Base-by-base conservation (phyloP, 352 stramenopile species). In the Pythium brassicae region DNA sequence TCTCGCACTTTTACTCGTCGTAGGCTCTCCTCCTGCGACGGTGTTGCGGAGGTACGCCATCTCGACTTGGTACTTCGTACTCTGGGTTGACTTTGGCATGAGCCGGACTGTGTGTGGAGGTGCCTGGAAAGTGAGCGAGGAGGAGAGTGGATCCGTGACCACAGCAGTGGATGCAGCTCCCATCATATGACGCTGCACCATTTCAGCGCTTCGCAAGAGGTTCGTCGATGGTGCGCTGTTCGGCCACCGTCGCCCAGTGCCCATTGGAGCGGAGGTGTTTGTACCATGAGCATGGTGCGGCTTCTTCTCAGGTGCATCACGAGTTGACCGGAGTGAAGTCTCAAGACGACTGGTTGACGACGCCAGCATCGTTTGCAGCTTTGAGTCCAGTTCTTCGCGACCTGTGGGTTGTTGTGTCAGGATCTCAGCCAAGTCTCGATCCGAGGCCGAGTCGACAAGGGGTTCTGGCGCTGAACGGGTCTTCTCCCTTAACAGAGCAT, bases 41-140 rank as follows among this genome's bases (percentile, higher is more conserved):
- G 63, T 57, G 40, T 70, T 81, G 27, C 68, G 65, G 54, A 83
- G 62, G 49, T 74, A 75, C 59, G 81, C 70, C 65, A 80, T 71
- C 52, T 87, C 76, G 35, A 87, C 72, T 44, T 83, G 56, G 42
- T 66, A 59, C 44, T 66, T 59, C 3, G 15, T 25, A 25, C 47
- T 52, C 20, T 50, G 27, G 15, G 53, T 61, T 4, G 56, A 4
- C n/a, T 50, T 61, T 12, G 46, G 22, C 26, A 43, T 57, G 4
- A 23, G 19, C 4, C 25, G 14, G 1, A 29, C 29, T 32, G 25
- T 4, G 12, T 14, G n/a, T n/a, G n/a, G 4, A 15, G 22, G 17
- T 4, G n/a, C 23, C 23, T 37, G 25, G 14, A 37, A 19, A 3
- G 46, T 8, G 23, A 8, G 27, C 25, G 14, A 4, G 3, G 45